Conservation (phyloP, 345 rosid genomes). For the Melaleuca quinquenervia region DNA sequence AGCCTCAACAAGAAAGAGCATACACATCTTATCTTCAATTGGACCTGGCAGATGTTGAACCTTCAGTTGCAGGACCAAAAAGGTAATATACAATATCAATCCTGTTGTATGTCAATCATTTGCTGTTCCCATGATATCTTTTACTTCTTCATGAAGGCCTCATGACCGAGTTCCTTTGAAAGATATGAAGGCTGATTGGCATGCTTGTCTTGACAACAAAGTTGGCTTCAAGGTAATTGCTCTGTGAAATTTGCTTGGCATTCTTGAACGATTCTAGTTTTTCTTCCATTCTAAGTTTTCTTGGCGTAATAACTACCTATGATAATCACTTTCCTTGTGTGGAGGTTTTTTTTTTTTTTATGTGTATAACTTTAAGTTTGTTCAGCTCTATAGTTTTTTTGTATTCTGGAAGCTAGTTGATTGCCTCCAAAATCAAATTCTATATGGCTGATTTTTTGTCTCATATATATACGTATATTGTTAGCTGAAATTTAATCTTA, state of each 20-base stretch:
- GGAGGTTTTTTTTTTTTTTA: not conserved
- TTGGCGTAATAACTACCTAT: not conserved
- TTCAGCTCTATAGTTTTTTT: not conserved
- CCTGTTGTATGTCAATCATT: not conserved
- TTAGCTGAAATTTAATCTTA: not conserved
- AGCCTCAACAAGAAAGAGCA: slow-evolving; percentile 66
- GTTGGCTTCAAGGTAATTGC: slow-evolving; percentile 17
- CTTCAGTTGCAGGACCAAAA: slow-evolving; percentile 88
- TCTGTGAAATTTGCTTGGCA: not conserved
- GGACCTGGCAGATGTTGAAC: slow-evolving; percentile 68
- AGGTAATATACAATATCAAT: slow-evolving; percentile 25
- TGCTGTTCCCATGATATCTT: not conserved
- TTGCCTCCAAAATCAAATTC: not conserved
- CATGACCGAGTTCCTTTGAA: slow-evolving; percentile 75
- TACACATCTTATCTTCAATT: slow-evolving; percentile 70
- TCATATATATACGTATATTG: not conserved
- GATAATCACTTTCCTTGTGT: not conserved
- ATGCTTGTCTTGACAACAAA: slow-evolving; percentile 57
- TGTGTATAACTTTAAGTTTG: not conserved
- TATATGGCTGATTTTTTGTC: not conserved
- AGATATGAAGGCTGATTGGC: slow-evolving; percentile 91
- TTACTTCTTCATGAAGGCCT: slow-evolving; percentile 25
- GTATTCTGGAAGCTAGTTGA: not conserved
- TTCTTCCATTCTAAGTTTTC: not conserved
- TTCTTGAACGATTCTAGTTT: not conserved